phyloP scores from a whole-genome alignment of 345 rosid genomes.

The Salix exigua region DNA sequence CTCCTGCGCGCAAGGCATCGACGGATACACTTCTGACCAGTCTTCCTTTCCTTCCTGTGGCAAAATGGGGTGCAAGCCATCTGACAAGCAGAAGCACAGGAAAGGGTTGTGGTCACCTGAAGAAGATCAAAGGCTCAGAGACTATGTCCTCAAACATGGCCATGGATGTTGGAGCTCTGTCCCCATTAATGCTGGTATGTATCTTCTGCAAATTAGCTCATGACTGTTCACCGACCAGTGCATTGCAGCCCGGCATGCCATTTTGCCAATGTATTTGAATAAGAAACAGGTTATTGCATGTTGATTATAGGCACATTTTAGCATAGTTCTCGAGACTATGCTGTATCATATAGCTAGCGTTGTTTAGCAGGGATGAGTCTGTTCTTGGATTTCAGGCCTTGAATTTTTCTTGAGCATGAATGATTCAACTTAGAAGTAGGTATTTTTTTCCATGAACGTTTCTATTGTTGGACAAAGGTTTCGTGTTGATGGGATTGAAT shows the following conservation, averaged over 20 bases:
- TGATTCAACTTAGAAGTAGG: neutral
- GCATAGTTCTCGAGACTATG: neutral
- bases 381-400: neutral
- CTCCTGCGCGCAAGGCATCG: neutral
- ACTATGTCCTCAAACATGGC: conserved; percentile 59
- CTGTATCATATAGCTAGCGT: neutral
- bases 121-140: conserved; percentile 77
- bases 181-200: conserved; percentile 73
- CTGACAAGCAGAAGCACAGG: conserved; percentile 54
- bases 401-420: neutral
- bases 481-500: neutral
- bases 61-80: conserved; percentile 40
- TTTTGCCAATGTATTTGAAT: neutral
- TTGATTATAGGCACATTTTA: neutral
- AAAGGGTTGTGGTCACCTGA: conserved; percentile 98
- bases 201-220: neutral
- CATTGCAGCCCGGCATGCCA: neutral
- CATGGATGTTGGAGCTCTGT: conserved; percentile 86
- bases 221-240: neutral
- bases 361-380: neutral
- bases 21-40: too few relatives aligned
- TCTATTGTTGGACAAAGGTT: neutral
- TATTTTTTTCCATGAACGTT: neutral
- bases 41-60: neutral
- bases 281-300: neutral